Base-by-base conservation (phyloP, 2,329 filamentous ascomycete genomes). In the Aspergillus unguis region DNA sequence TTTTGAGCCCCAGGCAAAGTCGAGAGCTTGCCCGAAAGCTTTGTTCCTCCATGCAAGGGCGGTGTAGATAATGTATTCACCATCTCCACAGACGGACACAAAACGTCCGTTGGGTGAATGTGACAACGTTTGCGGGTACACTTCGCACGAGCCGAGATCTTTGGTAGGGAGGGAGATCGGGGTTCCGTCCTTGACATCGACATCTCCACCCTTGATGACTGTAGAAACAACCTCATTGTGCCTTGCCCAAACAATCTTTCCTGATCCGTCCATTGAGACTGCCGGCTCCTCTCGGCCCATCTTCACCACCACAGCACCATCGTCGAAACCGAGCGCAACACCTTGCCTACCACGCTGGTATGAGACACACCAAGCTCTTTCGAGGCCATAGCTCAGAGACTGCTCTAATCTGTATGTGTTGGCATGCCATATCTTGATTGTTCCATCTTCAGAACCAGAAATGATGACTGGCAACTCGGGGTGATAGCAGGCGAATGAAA, bases 61-160 rank as follows among this genome's bases (percentile, higher is more conserved):
- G 28, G 94, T 97, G 77, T 97, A 97, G 65, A 97, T 96, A 71
- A 97, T 97, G 76, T 96, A 99, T 74, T 99, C 94, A 57, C 94
- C 94, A 69, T 99, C 94, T 60, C 94, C 94, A 61, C 92, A 97
- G 2, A 92, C 86, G 17, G 88, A 88, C 44, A 94, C 89, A 62
- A 94, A 94, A 55, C 91, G 85, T 47, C 91, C 91, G 63, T 99
- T 99, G 33, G 94, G 90, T n/a, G 92, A 96, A 76, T 99, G 94
- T 33, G 90, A 83, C 47, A 99, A 81, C 0, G 91, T 95, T 68
- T 96, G 92, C 1, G 94, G 94, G 72, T 96, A 99, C 40, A 99
- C 87, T 75, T 99, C 94, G 69, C 92, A 97, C 33, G 88, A 94
- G 33, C 94, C 94, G 42, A 99, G 84, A 59, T 99, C 94, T 76